Evolutionary conservation across 192 early-diverging fungal species (phyloP).

Genomic region (Globomyces pollinis-pini): DNA sequence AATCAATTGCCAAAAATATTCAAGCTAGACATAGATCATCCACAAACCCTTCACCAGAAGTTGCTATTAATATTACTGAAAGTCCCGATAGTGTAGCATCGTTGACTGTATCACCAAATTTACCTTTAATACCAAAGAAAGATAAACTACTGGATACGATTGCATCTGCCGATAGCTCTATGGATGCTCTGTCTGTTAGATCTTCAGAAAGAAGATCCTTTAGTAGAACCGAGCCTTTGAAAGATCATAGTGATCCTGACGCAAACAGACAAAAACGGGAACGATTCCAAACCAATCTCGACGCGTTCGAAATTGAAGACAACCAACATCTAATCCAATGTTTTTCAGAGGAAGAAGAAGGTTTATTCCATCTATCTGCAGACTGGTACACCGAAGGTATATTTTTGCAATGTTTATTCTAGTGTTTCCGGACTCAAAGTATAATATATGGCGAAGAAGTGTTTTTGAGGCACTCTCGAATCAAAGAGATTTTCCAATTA

Average conservation of each 20-base stretch:
- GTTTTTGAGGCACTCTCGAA: constrained; percentile 23
- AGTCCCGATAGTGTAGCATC: too few species aligned
- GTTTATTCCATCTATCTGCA: constrained; percentile 13
- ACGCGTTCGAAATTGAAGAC: neutral
- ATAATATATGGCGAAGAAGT: constrained; percentile 22
- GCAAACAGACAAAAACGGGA: too few species aligned
- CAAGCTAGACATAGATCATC: too few species aligned
- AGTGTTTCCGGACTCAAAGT: constrained; percentile 27
- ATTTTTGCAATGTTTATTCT: neutral
- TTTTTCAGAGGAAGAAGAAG: neutral
- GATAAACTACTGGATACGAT: neutral
- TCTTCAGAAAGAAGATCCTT: neutral
- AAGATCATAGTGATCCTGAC: too few species aligned
- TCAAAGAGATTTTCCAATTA: constrained; percentile 33
- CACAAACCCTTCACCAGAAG: too few species aligned
- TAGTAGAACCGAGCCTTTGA: neutral
- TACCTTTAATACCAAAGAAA: neutral
- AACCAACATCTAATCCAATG: constrained; percentile 10
- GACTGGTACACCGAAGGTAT: constrained; percentile 26
- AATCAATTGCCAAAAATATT: too few species aligned
- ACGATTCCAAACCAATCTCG: too few species aligned
- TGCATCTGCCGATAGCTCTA: neutral
- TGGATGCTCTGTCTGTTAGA: neutral
- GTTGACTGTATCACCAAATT: too few species aligned
- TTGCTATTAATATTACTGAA: too few species aligned